phyloP scores from a whole-genome alignment of 805 yeast genomes.

The Candida xyloterini region DNA sequence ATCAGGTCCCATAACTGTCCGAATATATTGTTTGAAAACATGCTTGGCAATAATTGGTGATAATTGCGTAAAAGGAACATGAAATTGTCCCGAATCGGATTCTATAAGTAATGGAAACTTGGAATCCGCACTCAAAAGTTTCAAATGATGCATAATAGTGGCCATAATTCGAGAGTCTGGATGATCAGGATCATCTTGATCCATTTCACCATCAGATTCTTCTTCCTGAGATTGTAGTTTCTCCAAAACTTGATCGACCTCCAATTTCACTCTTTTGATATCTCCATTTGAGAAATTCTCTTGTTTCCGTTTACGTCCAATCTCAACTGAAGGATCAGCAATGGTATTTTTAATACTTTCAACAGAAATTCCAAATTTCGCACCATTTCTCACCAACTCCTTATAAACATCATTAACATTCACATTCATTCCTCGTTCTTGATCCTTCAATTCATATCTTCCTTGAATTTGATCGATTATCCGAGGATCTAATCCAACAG shows the following conservation, averaged over 20 bases:
- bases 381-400: slow-evolving; percentile 30
- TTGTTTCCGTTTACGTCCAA: slow-evolving; percentile 13
- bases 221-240: slow-evolving; percentile 19
- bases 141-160: slow-evolving; percentile 54
- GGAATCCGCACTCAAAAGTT: slow-evolving; percentile 53
- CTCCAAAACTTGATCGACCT: slow-evolving; percentile 30
- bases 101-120: slow-evolving; percentile 59
- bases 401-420: slow-evolving; percentile 42
- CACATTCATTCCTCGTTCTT: slow-evolving; percentile 36
- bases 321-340: slow-evolving; percentile 34
- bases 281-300: slow-evolving; percentile 9
- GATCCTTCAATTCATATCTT: slow-evolving; percentile 33
- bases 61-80: slow-evolving; percentile 59
- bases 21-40: slow-evolving; percentile 55
- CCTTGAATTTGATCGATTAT: slow-evolving; percentile 23
- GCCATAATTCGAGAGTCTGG: slow-evolving; percentile 23
- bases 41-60: slow-evolving; percentile 43
- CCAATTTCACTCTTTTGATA: slow-evolving; percentile 29
- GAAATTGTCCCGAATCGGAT: slow-evolving; percentile 52
- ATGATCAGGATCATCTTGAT: slow-evolving; percentile 21
- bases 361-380: slow-evolving; percentile 35
- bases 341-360: slow-evolving; percentile 35
- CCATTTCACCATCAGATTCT: slow-evolving; percentile 30
- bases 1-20: slow-evolving; percentile 60
- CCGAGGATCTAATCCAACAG: slow-evolving; percentile 34